phyloP scores from a whole-genome alignment of 2,329 filamentous ascomycete genomes.

The Alternaria longipes region DNA sequence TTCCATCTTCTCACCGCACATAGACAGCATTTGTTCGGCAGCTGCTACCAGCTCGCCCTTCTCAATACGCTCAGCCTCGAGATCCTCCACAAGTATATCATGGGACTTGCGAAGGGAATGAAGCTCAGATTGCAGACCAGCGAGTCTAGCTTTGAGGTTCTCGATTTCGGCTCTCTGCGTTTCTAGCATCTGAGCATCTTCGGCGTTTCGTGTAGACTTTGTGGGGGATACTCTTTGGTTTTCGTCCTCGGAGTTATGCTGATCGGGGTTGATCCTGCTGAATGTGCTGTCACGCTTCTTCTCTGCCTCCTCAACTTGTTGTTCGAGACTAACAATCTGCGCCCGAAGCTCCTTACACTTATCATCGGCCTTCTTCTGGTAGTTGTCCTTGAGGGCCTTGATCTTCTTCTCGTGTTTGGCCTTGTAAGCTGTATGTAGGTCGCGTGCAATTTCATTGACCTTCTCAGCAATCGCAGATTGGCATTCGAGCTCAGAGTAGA shows the following conservation, averaged over 20 bases:
- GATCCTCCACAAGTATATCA: slow-evolving; percentile 67
- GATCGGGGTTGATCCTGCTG: slow-evolving; percentile 59
- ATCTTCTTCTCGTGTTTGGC: slow-evolving; percentile 98
- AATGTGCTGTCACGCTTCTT: slow-evolving; percentile 72
- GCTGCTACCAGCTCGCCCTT: slow-evolving; percentile 84
- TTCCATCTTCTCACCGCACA: slow-evolving; percentile 61
- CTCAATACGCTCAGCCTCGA: slow-evolving; percentile 80
- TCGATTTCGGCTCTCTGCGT: slow-evolving; percentile 73
- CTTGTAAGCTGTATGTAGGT: slow-evolving; percentile 93
- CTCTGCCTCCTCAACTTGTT: slow-evolving; percentile 79
- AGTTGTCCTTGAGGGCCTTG: slow-evolving; percentile 79
- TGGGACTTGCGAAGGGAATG: slow-evolving; percentile 75
- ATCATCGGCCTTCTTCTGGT: slow-evolving; percentile 91
- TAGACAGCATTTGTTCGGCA: slow-evolving; percentile 83
- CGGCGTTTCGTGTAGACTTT: slow-evolving; percentile 32
- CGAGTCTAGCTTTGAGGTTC: slow-evolving; percentile 76
- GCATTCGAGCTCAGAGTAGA: slow-evolving; percentile 55
- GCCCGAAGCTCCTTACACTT: slow-evolving; percentile 80
- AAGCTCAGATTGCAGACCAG: slow-evolving; percentile 78
- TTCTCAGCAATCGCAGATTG: slow-evolving; percentile 84
- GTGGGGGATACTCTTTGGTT: slow-evolving; percentile 12
- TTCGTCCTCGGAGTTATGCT: slow-evolving; percentile 22
- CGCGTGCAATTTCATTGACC: slow-evolving; percentile 76
- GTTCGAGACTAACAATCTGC: slow-evolving; percentile 72
- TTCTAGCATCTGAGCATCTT: slow-evolving; percentile 63